A percentile compares a stretch with the other conserved stretches of the same genome.
These are phyloP conservation scores for Pezizomycotina sp. DNA, from an alignment of 2,329 filamentous ascomycete genomes.

Conservation along the genomic window DNA sequence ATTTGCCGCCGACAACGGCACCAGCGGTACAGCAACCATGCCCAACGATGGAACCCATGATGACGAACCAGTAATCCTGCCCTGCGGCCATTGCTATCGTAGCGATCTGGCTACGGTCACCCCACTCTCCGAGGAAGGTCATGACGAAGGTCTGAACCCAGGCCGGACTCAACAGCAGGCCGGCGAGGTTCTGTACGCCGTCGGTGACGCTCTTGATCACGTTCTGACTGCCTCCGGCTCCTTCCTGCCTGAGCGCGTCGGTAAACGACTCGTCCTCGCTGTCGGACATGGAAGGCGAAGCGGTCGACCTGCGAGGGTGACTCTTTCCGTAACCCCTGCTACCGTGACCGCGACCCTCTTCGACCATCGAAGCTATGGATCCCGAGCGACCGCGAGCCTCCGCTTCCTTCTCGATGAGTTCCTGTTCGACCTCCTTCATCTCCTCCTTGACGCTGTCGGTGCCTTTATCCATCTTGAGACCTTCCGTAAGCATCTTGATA, in stretches of 20 bases:
- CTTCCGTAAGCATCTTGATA: slow-evolving; percentile 66
- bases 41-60: slow-evolving; percentile 66
- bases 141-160: slow-evolving; percentile 99
- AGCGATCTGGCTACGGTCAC: slow-evolving; percentile 90
- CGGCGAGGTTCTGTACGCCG: slow-evolving; percentile 72
- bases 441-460: slow-evolving; percentile 56
- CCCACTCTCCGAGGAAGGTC: slow-evolving; percentile 98
- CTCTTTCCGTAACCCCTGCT: too few relatives aligned
- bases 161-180: slow-evolving; percentile 75
- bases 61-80: slow-evolving; percentile 98
- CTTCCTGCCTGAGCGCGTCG: too few relatives aligned
- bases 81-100: slow-evolving; percentile 98
- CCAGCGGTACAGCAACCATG: slow-evolving; percentile 81
- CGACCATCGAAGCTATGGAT: slow-evolving; percentile 19
- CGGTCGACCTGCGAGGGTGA: slow-evolving; percentile 11
- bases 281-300: slow-evolving; percentile 17
- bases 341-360: slow-evolving; percentile 12
- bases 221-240: slow-evolving; percentile 27
- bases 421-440: slow-evolving; percentile 81
- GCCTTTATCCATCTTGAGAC: slow-evolving; percentile 80
- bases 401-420: slow-evolving; percentile 24
- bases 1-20: slow-evolving; percentile 79
- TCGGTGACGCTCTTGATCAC: slow-evolving; percentile 33
- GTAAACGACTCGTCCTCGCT: slow-evolving; percentile 14
- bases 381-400: slow-evolving; percentile 15